phyloP scores from a whole-genome alignment of 805 yeast genomes.

The Diddensiella transvaalensis region DNA sequence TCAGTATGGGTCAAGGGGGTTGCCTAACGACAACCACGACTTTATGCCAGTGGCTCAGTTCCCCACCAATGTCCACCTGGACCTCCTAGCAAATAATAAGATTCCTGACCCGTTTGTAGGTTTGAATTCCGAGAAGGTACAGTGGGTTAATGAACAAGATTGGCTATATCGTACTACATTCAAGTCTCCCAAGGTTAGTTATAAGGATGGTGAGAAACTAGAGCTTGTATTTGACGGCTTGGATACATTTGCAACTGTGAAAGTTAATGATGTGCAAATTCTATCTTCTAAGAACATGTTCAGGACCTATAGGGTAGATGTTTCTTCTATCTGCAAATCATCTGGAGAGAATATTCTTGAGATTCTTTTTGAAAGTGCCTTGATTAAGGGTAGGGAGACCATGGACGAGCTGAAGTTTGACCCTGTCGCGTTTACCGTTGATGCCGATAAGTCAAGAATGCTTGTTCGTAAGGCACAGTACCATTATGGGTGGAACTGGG shows the following conservation, averaged over 20 bases:
- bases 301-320: conserved; percentile 2
- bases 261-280: conserved; percentile 28
- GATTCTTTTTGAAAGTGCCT: not conserved
- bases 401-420: conserved; percentile 7
- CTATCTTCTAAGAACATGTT: conserved; percentile 40
- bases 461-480: conserved; percentile 51
- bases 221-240: conserved; percentile 21
- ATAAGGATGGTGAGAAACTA: conserved; percentile 7
- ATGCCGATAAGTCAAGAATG: conserved; percentile 43
- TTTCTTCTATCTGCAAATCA: not conserved
- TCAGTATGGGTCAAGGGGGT: conserved; percentile 11
- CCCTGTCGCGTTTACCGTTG: conserved; percentile 10
- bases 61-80: conserved; percentile 23
- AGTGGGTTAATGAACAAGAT: conserved; percentile 47
- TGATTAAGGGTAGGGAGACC: conserved; percentile 7
- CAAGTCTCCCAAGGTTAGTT: not conserved
- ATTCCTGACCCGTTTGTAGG: conserved; percentile 46
- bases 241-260: conserved; percentile 19
- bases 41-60: too few species aligned
- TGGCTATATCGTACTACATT: conserved; percentile 42
- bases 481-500: conserved; percentile 61
- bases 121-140: conserved; percentile 41
- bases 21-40: too few species aligned
- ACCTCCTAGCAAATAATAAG: conserved; percentile 36
- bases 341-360: not conserved